Evolutionary conservation across 2,329 filamentous ascomycete genomes (phyloP), one percentile per base, ranked within the genome.

Genomic region (Coleophoma cylindrospora): DNA sequence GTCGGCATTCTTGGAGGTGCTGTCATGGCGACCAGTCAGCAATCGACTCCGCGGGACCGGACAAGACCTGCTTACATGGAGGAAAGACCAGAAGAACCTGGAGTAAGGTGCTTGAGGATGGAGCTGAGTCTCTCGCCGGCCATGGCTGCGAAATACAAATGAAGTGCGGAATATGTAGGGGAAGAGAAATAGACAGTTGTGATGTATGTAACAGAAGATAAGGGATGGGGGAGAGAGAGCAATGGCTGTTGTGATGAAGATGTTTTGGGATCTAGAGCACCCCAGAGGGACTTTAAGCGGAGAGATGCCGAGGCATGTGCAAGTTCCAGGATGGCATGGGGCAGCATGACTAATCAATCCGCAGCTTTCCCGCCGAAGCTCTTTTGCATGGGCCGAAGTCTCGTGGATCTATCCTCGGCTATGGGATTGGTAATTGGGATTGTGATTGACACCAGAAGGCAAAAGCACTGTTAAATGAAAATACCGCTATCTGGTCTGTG

Each of bases 1-100:
- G 68, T 97, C 92, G 60, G 91, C 83, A 70, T 95, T 95, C 77
- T 97, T 91, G 61, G 89, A 84, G 51, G 89, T 91, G 65, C 91
- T 96, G 61, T 50, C 40, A 52, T 40, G 44, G 14, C 33, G 19
- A 51, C 43, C 46, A 50, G 62, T 59, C 54, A 64, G 53, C 54
- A 50, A 50, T 65, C 19, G 19, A 49, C 50, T 54, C 47, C 19
- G 32, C 17, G 44, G 15, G 47, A 45, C 45, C 27, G 12, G 38
- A 34, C 22, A 43, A 48, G 32, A n/a, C 50, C 54, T 50, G 65
- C 86, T 76, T 80, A 95, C 91, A 96, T 88, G 55, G 83, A 75
- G 61, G 82, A 80, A 58, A 96, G 70, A 45, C 82, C 83, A 61
- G 82, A 83, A 62, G 84, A 83, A 60, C 80, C 81, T 46, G 89